Percentiles rank a stretch among this genome's conserved stretches.
Conservation (phyloP, 176 grass and related monocot genomes). For the Rhynchospora breviuscula region DNA sequence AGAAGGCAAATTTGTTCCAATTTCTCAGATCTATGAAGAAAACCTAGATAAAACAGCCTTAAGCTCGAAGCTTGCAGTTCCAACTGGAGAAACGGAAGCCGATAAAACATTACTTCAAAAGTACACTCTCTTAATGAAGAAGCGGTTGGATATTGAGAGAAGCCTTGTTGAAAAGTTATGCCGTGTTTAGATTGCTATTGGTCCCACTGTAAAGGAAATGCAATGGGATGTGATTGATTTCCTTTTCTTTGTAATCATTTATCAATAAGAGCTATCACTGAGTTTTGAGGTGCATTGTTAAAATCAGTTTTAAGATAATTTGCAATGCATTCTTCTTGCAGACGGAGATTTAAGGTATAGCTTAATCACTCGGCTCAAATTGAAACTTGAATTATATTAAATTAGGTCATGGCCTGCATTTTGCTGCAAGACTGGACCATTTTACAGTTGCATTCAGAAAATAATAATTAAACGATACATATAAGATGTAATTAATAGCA, state of each 20-base stretch:
- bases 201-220: not conserved
- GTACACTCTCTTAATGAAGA: slow-evolving; percentile 65
- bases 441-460: too few relatives aligned
- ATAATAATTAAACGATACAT: too few relatives aligned
- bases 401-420: not conserved
- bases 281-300: not conserved
- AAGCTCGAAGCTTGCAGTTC: slow-evolving; percentile 44
- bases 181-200: slow-evolving; percentile 27
- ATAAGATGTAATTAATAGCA: too few relatives aligned
- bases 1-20: slow-evolving; percentile 59
- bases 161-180: slow-evolving; percentile 58
- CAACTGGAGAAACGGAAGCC: slow-evolving; percentile 24
- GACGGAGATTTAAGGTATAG: not conserved
- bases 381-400: not conserved
- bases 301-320: not conserved
- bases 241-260: not conserved
- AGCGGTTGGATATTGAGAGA: slow-evolving; percentile 78
- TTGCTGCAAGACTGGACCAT: too few relatives aligned
- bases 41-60: slow-evolving; percentile 68
- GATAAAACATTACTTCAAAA: slow-evolving; percentile 49
- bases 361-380: not conserved
- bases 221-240: not conserved
- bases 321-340: not conserved
- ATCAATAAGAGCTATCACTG: not conserved
- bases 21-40: slow-evolving; percentile 57